phyloP scores from a whole-genome alignment of 192 early-diverging fungal species.

The Podila epigama region DNA sequence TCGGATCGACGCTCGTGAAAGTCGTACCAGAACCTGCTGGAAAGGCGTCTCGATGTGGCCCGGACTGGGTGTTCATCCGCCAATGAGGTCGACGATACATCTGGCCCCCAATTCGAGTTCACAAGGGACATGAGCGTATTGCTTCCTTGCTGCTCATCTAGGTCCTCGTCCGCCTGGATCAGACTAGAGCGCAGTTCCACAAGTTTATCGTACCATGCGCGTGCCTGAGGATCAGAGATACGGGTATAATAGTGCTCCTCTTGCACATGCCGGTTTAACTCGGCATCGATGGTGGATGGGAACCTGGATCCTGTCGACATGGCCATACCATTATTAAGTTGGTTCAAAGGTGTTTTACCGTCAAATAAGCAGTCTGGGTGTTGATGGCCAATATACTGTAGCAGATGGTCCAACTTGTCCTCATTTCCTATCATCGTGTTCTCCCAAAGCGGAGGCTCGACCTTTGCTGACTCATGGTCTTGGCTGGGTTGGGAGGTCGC shows the following conservation, averaged over 20 bases:
- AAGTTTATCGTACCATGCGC: conserved; percentile 53
- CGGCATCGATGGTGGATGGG: conserved; percentile 43
- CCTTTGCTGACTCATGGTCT: background rate
- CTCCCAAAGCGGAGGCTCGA: conserved; percentile 54
- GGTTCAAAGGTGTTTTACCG: conserved; percentile 51
- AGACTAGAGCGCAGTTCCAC: conserved; percentile 45
- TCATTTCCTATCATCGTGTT: conserved; percentile 31
- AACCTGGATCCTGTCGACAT: conserved; percentile 21
- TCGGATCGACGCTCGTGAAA: background rate
- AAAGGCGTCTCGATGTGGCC: background rate
- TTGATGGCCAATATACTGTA: conserved; percentile 64
- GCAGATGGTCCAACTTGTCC: conserved; percentile 65
- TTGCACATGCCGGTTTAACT: conserved; percentile 55
- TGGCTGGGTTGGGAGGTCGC: background rate
- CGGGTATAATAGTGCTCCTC: conserved; percentile 55
- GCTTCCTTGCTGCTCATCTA: conserved; percentile 25
- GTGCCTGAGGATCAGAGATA: conserved; percentile 49
- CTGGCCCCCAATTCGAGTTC: conserved; percentile 23
- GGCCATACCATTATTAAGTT: conserved; percentile 45
- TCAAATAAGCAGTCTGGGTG: conserved; percentile 69
- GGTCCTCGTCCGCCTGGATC: conserved; percentile 37
- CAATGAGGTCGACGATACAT: background rate
- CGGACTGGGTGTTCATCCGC: background rate
- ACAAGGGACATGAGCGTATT: conserved; percentile 48
- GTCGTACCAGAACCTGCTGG: background rate